A percentile compares a stretch with the other conserved stretches of the same genome.
Conservation (phyloP, 371 early-diverging fungal genomes). For the Lichtheimia hyalospora region DNA sequence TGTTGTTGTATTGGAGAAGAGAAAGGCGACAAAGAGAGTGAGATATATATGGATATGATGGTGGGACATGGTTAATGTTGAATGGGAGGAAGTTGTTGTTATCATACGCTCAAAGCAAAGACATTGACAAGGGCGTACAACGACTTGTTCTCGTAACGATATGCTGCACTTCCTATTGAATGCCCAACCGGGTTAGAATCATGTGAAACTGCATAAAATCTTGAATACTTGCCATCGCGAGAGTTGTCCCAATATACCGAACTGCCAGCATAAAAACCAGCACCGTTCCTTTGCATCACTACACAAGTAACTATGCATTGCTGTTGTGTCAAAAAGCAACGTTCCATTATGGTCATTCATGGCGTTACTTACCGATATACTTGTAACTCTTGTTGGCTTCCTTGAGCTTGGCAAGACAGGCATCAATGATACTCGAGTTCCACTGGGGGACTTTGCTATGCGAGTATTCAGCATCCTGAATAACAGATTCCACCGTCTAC, state of each 20-base stretch:
- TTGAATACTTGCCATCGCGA: conserved; percentile 16
- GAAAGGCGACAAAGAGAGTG: no score
- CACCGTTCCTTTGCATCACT: conserved; percentile 77
- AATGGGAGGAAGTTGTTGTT: no score
- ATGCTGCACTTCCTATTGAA: conserved; percentile 56
- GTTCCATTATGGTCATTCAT: no score
- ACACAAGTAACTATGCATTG: conserved; percentile 61
- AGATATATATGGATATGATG: no score
- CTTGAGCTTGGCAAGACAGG: conserved; percentile 61
- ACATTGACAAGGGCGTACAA: conserved; percentile 69
- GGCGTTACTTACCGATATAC: conserved; percentile 60
- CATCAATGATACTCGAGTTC: conserved; percentile 71
- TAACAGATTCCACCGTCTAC: conserved; percentile 60
- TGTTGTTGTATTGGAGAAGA: no score
- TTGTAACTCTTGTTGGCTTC: conserved; percentile 69
- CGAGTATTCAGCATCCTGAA: conserved; percentile 66
- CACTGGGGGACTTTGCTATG: conserved; percentile 70
- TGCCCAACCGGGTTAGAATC: background rate
- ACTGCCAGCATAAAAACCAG: conserved; percentile 74
- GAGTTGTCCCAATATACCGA: conserved; percentile 74
- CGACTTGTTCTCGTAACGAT: conserved; percentile 68
- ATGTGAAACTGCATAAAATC: background rate
- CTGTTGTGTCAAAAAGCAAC: background rate
- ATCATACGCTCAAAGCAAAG: conserved; percentile 54
- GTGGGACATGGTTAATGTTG: no score